These are phyloP conservation scores for Entomortierella lignicola DNA, from an alignment of 192 early-diverging fungal species.

Conservation along the genomic window DNA sequence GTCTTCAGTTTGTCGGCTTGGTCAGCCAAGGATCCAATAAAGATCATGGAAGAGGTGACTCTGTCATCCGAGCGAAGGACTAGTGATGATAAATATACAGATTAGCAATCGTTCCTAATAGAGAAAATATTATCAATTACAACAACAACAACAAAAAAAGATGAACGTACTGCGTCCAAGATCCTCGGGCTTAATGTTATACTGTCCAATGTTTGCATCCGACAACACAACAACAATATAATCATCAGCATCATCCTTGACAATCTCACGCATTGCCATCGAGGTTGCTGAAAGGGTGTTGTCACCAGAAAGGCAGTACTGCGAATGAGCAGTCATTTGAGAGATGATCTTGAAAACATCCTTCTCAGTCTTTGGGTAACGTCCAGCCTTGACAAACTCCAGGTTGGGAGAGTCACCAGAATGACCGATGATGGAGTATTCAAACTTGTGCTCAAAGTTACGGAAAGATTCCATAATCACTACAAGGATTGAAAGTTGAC, in stretches of 20 bases:
- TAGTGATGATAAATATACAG: no score
- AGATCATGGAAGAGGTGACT: constrained; percentile 80
- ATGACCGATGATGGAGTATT: constrained; percentile 81
- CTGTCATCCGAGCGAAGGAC: constrained; percentile 77
- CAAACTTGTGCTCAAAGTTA: constrained; percentile 82
- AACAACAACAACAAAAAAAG: no score
- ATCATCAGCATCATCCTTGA: constrained; percentile 80
- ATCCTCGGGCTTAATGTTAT: constrained; percentile 79
- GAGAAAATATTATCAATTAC: no score
- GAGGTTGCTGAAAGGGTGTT: constrained; percentile 78
- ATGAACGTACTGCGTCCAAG: constrained; percentile 69
- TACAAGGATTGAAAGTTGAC: constrained; percentile 4
- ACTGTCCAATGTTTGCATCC: constrained; percentile 84
- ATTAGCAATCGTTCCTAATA: no score
- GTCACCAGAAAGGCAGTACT: constrained; percentile 85
- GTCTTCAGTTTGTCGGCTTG: constrained; percentile 73
- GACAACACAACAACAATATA: constrained; percentile 83
- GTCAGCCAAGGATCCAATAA: constrained; percentile 83
- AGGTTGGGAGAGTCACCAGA: constrained; percentile 81
- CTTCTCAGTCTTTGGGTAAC: constrained; percentile 84
- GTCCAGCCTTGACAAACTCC: constrained; percentile 74
- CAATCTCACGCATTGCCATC: constrained; percentile 74
- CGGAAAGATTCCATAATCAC: constrained; percentile 82
- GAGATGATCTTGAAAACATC: constrained; percentile 75
- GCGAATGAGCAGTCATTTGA: constrained; percentile 81